Evolutionary conservation across 2,329 filamentous ascomycete species (phyloP).

Genomic region (Fusarium sp.): DNA sequence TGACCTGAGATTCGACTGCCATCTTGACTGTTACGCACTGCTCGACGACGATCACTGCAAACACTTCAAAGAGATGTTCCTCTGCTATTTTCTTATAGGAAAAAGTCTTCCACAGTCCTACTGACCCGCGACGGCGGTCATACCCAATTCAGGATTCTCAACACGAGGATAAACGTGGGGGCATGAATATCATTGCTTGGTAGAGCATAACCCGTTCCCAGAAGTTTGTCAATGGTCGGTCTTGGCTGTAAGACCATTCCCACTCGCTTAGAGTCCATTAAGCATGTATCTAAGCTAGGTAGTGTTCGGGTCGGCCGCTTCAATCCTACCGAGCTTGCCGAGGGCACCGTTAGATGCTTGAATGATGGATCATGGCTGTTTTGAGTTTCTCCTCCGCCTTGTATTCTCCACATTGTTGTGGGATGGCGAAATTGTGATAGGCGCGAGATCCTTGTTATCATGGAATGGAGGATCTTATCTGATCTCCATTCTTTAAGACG

Average conservation of each 20-base stretch:
- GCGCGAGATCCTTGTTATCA: slow-evolving; percentile 12
- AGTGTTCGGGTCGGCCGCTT: background rate
- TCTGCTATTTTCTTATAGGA: background rate
- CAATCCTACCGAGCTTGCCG: background rate
- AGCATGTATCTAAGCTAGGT: slow-evolving; percentile 4
- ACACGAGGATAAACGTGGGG: background rate
- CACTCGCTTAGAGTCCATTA: slow-evolving; percentile 6
- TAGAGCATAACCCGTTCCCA: slow-evolving; percentile 4
- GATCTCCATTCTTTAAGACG: slow-evolving; percentile 6
- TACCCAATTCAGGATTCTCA: slow-evolving; percentile 19
- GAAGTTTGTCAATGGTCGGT: slow-evolving; percentile 30
- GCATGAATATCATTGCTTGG: slow-evolving; percentile 25
- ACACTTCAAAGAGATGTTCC: background rate
- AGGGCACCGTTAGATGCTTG: slow-evolving; percentile 15
- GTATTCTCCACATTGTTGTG: background rate
- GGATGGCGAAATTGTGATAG: slow-evolving; percentile 10
- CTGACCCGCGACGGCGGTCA: slow-evolving; percentile 4
- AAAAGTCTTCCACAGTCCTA: background rate
- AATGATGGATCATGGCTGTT: background rate
- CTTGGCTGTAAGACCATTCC: slow-evolving; percentile 19
- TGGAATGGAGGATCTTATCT: slow-evolving; percentile 27
- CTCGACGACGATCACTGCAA: background rate
- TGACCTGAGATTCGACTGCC: background rate
- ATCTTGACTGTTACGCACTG: background rate
- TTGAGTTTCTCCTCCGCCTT: background rate